phyloP scores from a whole-genome alignment of 306 rosid species.

The Cercis canadensis region DNA sequence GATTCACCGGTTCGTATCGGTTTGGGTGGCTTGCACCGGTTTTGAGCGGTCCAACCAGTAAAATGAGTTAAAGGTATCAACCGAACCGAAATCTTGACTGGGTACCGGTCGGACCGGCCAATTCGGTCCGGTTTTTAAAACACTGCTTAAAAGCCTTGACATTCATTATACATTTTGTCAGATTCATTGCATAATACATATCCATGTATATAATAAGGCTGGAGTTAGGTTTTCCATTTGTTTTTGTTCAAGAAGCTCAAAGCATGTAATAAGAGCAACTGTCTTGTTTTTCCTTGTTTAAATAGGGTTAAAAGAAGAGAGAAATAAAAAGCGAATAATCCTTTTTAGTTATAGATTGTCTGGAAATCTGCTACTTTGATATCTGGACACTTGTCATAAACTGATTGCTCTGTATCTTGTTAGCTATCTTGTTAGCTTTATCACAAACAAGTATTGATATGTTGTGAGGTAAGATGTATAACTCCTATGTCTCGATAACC shows the following conservation, averaged over 20 bases:
- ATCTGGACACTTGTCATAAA: neutral
- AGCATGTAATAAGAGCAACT: neutral
- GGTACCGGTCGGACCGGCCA: too few species aligned
- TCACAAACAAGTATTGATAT: neutral
- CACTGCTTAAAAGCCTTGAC: slow-evolving; percentile 13
- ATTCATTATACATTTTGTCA: slow-evolving; percentile 25
- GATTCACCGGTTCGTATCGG: too few species aligned
- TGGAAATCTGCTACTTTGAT: too few species aligned
- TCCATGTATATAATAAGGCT: neutral
- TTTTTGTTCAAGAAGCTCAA: slow-evolving; percentile 22
- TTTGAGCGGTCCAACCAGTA: too few species aligned
- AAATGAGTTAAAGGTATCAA: too few species aligned
- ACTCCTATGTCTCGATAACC: slow-evolving; percentile 34
- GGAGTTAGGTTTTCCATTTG: neutral
- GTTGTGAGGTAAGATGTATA: slow-evolving; percentile 14
- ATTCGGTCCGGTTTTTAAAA: too few species aligned
- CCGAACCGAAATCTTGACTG: too few species aligned
- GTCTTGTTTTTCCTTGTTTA: neutral
- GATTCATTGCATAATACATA: neutral
- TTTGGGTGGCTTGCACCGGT: too few species aligned
- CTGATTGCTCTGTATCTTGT: slow-evolving; percentile 12
- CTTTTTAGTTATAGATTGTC: too few species aligned
- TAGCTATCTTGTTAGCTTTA: slow-evolving; percentile 6
- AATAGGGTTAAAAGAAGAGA: neutral
- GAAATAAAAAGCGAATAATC: slow-evolving; percentile 6